Evolutionary conservation across 2,329 filamentous ascomycete species (phyloP).

Genomic region (Rhynchosporium graminicola): DNA sequence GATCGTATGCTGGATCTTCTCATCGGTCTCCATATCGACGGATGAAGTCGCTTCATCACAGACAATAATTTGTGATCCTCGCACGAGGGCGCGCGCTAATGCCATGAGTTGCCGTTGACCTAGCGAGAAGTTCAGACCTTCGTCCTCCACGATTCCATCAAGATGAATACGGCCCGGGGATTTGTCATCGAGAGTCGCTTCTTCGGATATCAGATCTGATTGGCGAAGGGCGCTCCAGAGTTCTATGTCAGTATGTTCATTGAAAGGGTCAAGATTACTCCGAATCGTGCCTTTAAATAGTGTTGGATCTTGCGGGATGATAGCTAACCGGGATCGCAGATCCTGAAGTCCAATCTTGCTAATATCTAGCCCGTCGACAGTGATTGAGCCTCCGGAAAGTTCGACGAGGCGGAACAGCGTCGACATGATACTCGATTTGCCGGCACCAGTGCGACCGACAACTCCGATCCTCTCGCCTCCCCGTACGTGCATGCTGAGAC

Average conservation of each 20-base stretch:
- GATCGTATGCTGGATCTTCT: slow-evolving; percentile 91
- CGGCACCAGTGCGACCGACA: slow-evolving; percentile 78
- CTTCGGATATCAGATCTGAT: slow-evolving; percentile 66
- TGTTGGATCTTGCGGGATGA: slow-evolving; percentile 84
- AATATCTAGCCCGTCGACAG: slow-evolving; percentile 69
- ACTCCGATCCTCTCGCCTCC: slow-evolving; percentile 81
- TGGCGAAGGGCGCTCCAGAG: slow-evolving; percentile 78
- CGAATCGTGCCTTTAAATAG: slow-evolving; percentile 80
- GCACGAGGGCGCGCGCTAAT: slow-evolving; percentile 84
- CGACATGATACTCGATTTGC: slow-evolving; percentile 82
- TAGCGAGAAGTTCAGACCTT: slow-evolving; percentile 93
- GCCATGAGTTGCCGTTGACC: slow-evolving; percentile 96
- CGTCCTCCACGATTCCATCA: slow-evolving; percentile 85
- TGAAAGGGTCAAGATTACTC: slow-evolving; percentile 78
- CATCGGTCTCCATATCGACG: slow-evolving; percentile 95
- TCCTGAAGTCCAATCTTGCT: slow-evolving; percentile 73
- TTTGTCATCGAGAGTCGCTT: slow-evolving; percentile 41
- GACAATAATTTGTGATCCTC: slow-evolving; percentile 86
- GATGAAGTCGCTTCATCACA: slow-evolving; percentile 94
- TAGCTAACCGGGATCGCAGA: slow-evolving; percentile 72
- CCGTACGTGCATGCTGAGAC: slow-evolving; percentile 68
- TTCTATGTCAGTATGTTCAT: slow-evolving; percentile 74
- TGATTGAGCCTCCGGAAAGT: slow-evolving; percentile 61
- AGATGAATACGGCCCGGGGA: slow-evolving; percentile 70
- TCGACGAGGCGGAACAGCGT: slow-evolving; percentile 77